Evolutionary conservation across 805 yeast genomes (phyloP), one percentile per base, ranked within the genome.

Genomic region (Kurtzmaniella fragi): DNA sequence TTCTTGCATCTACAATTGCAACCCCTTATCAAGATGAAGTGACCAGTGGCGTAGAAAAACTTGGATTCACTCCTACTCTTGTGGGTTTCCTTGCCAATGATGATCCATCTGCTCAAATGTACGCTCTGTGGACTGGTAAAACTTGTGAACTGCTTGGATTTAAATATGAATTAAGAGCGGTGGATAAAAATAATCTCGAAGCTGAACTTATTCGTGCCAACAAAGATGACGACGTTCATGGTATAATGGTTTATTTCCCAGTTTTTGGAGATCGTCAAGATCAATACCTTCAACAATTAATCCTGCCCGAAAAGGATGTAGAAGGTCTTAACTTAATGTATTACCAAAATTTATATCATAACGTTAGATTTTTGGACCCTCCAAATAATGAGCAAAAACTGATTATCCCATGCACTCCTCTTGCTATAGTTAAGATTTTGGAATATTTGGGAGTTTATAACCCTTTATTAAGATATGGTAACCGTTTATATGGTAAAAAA

Each of bases 231-330:
- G 49, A 58, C 1, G 86, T 91, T 30, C 82, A 89, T 56, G 99
- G 98, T 17, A 93, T 93, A 48, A 89, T 93, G 85, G 91, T 93
- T 12, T 93, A 93, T 61, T 93, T 91, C 75, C 99, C 99, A 0
- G 98, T 93, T 2, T 93, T 87, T 62, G 96, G 96, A 3, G 86
- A 87, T 56, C 78, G 86, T 42, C 98, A 93, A 64, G 99, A 93
- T 62, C 95, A 86, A 62, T 93, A 93, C 60, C 64, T 93, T 42
- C 98, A 93, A 65, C 98, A 93, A 64, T 84, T 89, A 44, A 90
- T 93, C 14, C 70, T 89, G n/a, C 70, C 82, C 30, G 91, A 87
- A 44, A 93, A 93, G 60, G 99, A 93, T 54, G 98, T 93, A 17
- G 99, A 93, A 63, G 99, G 99, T 2, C 70, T 93, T 52, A 87